phyloP scores from a whole-genome alignment of 192 early-diverging fungal species.

The Mortierella claussenii region DNA sequence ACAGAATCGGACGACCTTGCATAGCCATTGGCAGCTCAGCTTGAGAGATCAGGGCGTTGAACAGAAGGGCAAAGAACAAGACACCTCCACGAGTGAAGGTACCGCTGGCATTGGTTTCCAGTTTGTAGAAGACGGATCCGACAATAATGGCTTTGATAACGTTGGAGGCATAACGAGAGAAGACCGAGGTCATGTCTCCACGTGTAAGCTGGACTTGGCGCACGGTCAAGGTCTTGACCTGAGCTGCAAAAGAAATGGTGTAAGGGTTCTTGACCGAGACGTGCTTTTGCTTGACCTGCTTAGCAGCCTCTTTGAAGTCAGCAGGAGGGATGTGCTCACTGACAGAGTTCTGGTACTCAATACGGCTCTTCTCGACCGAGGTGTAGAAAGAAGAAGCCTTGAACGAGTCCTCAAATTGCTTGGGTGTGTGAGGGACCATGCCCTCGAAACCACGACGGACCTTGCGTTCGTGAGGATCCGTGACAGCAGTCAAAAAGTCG shows the following conservation, averaged over 20 bases:
- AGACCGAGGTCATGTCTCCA: conserved; percentile 62
- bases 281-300: conserved; percentile 66
- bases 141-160: conserved; percentile 76
- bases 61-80: conserved; percentile 74
- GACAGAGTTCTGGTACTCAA: conserved; percentile 56
- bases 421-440: conserved; percentile 64
- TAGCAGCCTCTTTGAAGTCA: conserved; percentile 60
- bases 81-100: conserved; percentile 86
- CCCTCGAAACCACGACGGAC: conserved; percentile 66
- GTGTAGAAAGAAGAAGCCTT: conserved; percentile 54
- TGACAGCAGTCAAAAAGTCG: conserved; percentile 80
- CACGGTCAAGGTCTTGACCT: conserved; percentile 65
- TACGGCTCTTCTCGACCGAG: conserved; percentile 52
- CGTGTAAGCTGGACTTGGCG: conserved; percentile 74
- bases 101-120: conserved; percentile 66
- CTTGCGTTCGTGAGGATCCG: conserved; percentile 68
- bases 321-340: conserved; percentile 37
- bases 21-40: conserved; percentile 76
- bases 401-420: conserved; percentile 72
- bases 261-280: conserved; percentile 68
- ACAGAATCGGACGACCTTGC: conserved; percentile 75
- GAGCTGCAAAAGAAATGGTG: conserved; percentile 70
- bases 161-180: conserved; percentile 61
- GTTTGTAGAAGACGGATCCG: conserved; percentile 74
- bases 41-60: conserved; percentile 68